Evolutionary conservation across 306 rosid genomes (phyloP), one percentile per base, ranked within the genome.

Genomic region (Cicer bijugum): DNA sequence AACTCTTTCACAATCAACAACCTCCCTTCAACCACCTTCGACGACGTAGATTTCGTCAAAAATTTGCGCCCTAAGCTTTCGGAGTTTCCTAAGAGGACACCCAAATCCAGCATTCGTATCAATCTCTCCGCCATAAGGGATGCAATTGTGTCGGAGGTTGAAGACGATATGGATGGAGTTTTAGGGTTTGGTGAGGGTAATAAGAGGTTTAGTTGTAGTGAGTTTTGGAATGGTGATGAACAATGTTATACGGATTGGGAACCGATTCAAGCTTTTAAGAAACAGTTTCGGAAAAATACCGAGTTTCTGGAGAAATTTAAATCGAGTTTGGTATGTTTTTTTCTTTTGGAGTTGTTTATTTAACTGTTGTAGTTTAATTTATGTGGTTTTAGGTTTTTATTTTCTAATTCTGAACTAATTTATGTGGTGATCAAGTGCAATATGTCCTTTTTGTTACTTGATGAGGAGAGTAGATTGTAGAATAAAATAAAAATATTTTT

Each of bases 211-310:
- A 86, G 76, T 62, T 63, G 69, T 42, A 63, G 14, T 12, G 70
- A 9, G 53, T 81, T 93, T 45, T 89, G 91, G 91, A 85, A 84
- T 12, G 77, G 83, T 7, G 97, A 87, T 19, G 82, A 15, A 76
- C 45, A 43, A 11, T 8, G 70, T 1, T 23, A 19, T 66, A 67
- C 69, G 84, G 86, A 89, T 75, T 93, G 98, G 98, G 94, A 89
- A 75, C 98, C 98, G 17, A 89, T 93, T 79, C 92, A 90, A 15
- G 91, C 79, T 6, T 75, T 93, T 85, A 91, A 93, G 91, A 89
- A 82, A 53, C 94, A 86, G 81, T 89, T 93, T 12, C 96, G 91
- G 87, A 93, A 83, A 92, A 93, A 87, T 28, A 77, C 83, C 8
- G 91, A 93, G 43, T 88, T 93, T 71, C 20, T 93, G 11, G 92